Base-by-base conservation (phyloP, 345 rosid genomes). In the Arabis alpina region DNA sequence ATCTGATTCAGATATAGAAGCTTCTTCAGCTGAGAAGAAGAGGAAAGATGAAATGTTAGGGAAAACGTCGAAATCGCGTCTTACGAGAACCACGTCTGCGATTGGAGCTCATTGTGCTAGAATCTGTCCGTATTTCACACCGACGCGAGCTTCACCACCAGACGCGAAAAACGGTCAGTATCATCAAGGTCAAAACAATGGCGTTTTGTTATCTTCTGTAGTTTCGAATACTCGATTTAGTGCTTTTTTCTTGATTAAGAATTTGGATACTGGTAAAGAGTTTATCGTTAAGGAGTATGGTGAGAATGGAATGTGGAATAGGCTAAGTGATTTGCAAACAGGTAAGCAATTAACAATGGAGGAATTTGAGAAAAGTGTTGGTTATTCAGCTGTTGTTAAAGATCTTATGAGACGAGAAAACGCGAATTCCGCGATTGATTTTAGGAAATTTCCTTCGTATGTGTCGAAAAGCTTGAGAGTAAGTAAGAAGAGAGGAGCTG, bases 291-390 rank as follows among this genome's bases (percentile, higher is more conserved):
- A 94, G 1, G 98, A 89, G 78, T 85, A 80, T 30, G 80, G 80
- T 28, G 86, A 87, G 44, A 80, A 88, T 47, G 98, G 97, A 14
- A 82, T 71, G 86, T 94, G 99, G 97, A 94, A 91, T 61, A 82
- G 86, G 49, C 81, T 94, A 10, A 94, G 96, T 49, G 99, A 94
- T 83, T 76, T 94, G 30, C 97, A 94, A 62, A 94, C 99, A 0
- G 99, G 98, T 58, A 89, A 94, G 76, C 88, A 91, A 49, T 68
- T 94, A 15, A 94, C 96, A 2, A 81, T 91, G 89, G 97, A 91
- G 28, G 99, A 94, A 58, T 91, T 91, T 37, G 98, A 94, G 81
- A 91, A 84, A 54, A 80, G 81, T 10, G 93, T 84, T 1, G 98
- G 98, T 0, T 79, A 87, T 78, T 89, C 97, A 9, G 89, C 90